Evolutionary conservation across 495 filamentous ascomycete genomes (phyloP), one percentile per base, ranked within the genome.

Genomic region (Tetracladium setigerum): DNA sequence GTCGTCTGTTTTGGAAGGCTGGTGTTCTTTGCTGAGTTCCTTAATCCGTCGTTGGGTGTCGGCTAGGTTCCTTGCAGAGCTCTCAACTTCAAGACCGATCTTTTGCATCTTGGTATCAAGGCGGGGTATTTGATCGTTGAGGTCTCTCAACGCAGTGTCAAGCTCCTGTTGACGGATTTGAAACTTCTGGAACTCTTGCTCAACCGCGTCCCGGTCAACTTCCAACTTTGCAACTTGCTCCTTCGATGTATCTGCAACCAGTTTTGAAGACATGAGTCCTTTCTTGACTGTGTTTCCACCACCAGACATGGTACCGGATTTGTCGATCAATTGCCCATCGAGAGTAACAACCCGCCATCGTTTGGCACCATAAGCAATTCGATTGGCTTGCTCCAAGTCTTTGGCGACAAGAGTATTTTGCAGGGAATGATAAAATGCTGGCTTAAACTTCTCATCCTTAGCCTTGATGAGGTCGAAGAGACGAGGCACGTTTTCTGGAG

Each of bases 221-320:
- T 97, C 91, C 7, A 96, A 72, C 60, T 91, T 89, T 38, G 76
- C 60, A 4, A 98, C 88, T 54, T 94, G 86, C 43, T 97, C 92
- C 62, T 87, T 88, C 33, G 81, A 81, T 15, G 79, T 85, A 36
- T 95, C 86, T 6, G 87, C 78, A 10, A 85, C 84, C 35, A 95
- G 83, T 64, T 95, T 97, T 11, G 87, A 90, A 2, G 91, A 96
- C 92, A 98, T 98, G 39, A 83, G 79, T 2, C 94, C 94, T 50
- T 81, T 85, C 47, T 90, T 87, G 32, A 89, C 84, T 31, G 83
- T 87, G 31, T 75, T 89, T 35, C 92, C 92, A 72, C 92, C 92
- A 69, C 92, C 92, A 52, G 86, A 94, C 94, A 98, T 96, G 8
- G 92, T 97, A 68, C 92, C 92, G 2, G 89, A 95, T 54, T 88